A percentile compares a stretch with the other conserved stretches of the same genome.
These are phyloP conservation scores for Mucor plumbeus DNA, from an alignment of 371 early-diverging fungal genomes.

Conservation along the genomic window DNA sequence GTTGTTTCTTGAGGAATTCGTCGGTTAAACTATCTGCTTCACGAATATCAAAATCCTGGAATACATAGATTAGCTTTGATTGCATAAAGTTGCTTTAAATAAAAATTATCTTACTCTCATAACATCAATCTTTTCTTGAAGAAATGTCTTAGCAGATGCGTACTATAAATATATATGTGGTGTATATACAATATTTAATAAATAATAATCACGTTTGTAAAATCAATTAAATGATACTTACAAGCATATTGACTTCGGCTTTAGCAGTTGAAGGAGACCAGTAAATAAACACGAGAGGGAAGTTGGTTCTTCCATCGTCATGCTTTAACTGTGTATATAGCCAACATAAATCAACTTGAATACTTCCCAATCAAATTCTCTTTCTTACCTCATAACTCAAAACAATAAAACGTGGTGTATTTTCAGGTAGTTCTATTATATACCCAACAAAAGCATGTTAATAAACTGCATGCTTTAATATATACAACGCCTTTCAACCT, in stretches of 20 bases:
- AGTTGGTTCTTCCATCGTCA: slow-evolving; percentile 69
- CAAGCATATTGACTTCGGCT: slow-evolving; percentile 65
- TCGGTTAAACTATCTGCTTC: slow-evolving; percentile 61
- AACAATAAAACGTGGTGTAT: slow-evolving; percentile 70
- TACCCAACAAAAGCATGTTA: neutral
- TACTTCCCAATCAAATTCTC: neutral
- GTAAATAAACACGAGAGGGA: slow-evolving; percentile 69
- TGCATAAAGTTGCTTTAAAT: neutral
- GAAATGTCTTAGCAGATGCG: slow-evolving; percentile 68
- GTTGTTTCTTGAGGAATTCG: slow-evolving; percentile 51
- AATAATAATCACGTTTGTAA: no score
- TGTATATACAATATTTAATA: neutral
- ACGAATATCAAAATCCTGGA: slow-evolving; percentile 57
- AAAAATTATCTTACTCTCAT: slow-evolving; percentile 47
- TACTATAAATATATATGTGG: slow-evolving; percentile 49
- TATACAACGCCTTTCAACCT: slow-evolving; percentile 22
- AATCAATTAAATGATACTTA: slow-evolving; percentile 19
- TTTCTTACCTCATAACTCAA: slow-evolving; percentile 64
- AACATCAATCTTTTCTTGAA: slow-evolving; percentile 59
- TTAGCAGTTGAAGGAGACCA: slow-evolving; percentile 67
- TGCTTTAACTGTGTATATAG: slow-evolving; percentile 44
- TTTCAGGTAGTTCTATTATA: slow-evolving; percentile 67
- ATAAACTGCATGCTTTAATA: neutral
- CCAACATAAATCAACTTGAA: neutral
- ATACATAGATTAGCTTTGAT: neutral